These are phyloP conservation scores for Hypoxylon sp. DNA, from an alignment of 2,329 filamentous ascomycete genomes.

Conservation along the genomic window DNA sequence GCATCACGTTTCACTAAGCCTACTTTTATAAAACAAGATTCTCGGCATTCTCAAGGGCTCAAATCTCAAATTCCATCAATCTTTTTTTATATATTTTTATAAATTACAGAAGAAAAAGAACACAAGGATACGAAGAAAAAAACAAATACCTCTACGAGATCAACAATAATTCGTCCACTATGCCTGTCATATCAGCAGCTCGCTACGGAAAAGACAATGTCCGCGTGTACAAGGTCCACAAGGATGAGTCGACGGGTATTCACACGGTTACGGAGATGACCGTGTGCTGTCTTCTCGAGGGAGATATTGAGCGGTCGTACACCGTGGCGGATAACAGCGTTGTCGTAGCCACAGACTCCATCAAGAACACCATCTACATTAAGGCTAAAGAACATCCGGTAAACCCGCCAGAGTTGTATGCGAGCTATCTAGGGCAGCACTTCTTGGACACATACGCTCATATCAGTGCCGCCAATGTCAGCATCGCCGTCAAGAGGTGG, in stretches of 20 bases:
- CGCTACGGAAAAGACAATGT: conserved; percentile 98
- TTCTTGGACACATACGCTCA: conserved; percentile 91
- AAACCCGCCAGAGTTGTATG: conserved; percentile 93
- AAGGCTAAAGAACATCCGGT: conserved; percentile 94
- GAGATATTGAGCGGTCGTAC: conserved; percentile 91
- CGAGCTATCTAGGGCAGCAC: conserved; percentile 85
- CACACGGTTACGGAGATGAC: conserved; percentile 97
- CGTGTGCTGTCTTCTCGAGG: conserved; percentile 91
- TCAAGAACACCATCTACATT: conserved; percentile 98
- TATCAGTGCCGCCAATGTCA: conserved; percentile 87
- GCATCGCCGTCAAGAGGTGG: conserved; percentile 90
- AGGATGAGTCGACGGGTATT: conserved; percentile 79
- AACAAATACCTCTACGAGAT: conserved; percentile 1
- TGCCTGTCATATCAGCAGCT: conserved; percentile 73
- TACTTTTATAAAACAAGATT: conserved; percentile 27
- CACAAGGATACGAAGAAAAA: conserved; percentile 15
- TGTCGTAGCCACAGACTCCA: conserved; percentile 95
- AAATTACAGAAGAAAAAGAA: not conserved
- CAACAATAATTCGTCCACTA: conserved; percentile 51
- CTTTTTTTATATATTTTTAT: too few species aligned
- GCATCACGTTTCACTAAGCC: conserved; percentile 38
- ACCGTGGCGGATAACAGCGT: conserved; percentile 94
- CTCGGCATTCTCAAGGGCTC: conserved; percentile 18
- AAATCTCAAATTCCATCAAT: conserved; percentile 9
- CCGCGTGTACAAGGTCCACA: conserved; percentile 94